Conservation (phyloP, 2,329 filamentous ascomycete species). For the Xylariales sp. region DNA sequence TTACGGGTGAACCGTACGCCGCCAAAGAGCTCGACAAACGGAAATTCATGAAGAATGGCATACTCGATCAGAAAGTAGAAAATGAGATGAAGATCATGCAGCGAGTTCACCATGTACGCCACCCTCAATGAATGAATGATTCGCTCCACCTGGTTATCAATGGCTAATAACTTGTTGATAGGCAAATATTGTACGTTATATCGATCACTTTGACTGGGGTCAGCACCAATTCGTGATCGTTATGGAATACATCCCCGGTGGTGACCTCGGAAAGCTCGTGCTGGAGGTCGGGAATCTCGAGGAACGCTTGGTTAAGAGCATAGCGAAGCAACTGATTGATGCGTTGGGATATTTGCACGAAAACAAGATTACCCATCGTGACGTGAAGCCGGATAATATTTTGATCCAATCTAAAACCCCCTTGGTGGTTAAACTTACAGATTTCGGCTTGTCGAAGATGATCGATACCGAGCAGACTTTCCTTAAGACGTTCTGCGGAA, state of each 20-base stretch:
- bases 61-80: slow-evolving; percentile 85
- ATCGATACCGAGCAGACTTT: slow-evolving; percentile 88
- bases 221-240: slow-evolving; percentile 88
- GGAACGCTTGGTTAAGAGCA: slow-evolving; percentile 65
- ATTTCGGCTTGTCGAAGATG: slow-evolving; percentile 95
- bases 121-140: too few relatives aligned
- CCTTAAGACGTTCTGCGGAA: slow-evolving; percentile 93
- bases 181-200: slow-evolving; percentile 87
- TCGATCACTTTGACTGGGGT: slow-evolving; percentile 81
- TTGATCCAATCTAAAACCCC: slow-evolving; percentile 71
- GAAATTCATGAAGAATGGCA: slow-evolving; percentile 86
- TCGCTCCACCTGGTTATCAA: too few relatives aligned
- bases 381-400: slow-evolving; percentile 98
- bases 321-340: slow-evolving; percentile 72
- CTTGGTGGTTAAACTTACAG: slow-evolving; percentile 83
- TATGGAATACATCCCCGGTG: slow-evolving; percentile 86
- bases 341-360: slow-evolving; percentile 83
- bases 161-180: too few relatives aligned
- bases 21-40: slow-evolving; percentile 95
- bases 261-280: slow-evolving; percentile 77
- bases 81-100: slow-evolving; percentile 98
- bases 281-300: slow-evolving; percentile 54
- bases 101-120: slow-evolving; percentile 73
- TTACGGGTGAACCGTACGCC: slow-evolving; percentile 77
- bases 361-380: slow-evolving; percentile 91